Percentiles rank a stretch among this genome's conserved stretches.
Evolutionary conservation across 179 eudicot genomes (phyloP).

Genomic region (Carnegiea gigantea): DNA sequence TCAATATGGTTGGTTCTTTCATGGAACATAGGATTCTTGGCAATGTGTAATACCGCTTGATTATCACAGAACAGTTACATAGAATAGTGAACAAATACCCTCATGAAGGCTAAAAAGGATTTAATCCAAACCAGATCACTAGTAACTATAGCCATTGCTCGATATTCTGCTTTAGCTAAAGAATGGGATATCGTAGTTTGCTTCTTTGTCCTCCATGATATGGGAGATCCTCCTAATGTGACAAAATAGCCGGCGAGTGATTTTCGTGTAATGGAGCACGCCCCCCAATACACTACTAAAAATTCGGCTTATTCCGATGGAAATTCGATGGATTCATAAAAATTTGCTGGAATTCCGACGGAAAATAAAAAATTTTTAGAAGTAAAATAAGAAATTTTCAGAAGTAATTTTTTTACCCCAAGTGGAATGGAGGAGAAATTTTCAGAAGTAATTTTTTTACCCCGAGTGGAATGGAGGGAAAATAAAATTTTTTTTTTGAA

Average conservation of each 20-base stretch:
- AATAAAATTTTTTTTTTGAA: no score
- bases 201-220: slow-evolving; percentile 6
- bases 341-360: no score
- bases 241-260: slow-evolving; percentile 1
- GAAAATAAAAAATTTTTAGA: no score
- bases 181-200: not conserved
- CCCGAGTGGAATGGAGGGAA: no score
- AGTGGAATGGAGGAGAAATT: no score
- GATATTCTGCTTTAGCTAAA: not conserved
- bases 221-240: not conserved
- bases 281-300: no score
- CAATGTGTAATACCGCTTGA: not conserved
- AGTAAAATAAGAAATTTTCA: no score
- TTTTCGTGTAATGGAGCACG: not conserved
- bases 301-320: no score
- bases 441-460: no score
- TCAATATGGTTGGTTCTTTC: not conserved
- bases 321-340: no score
- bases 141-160: not conserved
- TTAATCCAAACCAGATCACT: not conserved
- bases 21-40: not conserved
- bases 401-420: no score
- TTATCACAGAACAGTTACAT: not conserved
- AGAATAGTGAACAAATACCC: not conserved
- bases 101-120: not conserved